These are phyloP conservation scores for Populus euphratica DNA, from an alignment of 345 rosid genomes.

Conservation along the genomic window DNA sequence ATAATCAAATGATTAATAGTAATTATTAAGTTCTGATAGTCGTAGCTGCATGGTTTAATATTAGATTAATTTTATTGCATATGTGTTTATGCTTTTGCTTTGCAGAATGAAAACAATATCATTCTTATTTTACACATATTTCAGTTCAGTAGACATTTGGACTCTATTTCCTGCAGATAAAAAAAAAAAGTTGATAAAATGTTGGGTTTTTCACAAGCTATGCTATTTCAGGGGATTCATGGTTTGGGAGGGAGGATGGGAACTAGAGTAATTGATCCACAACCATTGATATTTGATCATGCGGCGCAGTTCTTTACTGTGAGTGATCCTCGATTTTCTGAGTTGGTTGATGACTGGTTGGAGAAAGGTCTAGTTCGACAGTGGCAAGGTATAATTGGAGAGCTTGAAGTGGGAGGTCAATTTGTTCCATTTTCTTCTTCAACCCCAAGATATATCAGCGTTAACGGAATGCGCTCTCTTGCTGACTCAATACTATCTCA, in stretches of 20 bases:
- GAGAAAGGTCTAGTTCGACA: conserved; percentile 64
- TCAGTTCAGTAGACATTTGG: no score
- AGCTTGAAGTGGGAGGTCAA: conserved; percentile 72
- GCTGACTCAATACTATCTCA: conserved; percentile 70
- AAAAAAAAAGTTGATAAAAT: background rate
- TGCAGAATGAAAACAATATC: background rate
- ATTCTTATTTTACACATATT: no score
- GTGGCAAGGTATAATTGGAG: conserved; percentile 72
- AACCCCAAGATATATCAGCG: conserved; percentile 65
- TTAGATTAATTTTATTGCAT: background rate
- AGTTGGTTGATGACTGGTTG: conserved; percentile 65
- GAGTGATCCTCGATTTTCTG: conserved; percentile 58
- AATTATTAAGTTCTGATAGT: background rate
- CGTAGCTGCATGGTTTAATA: no score
- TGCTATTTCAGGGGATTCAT: conserved; percentile 59
- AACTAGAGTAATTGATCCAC: conserved; percentile 65
- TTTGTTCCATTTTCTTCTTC: conserved; percentile 56
- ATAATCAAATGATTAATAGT: background rate
- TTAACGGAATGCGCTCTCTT: conserved; percentile 77
- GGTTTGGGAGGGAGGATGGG: conserved; percentile 98
- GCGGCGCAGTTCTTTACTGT: conserved; percentile 88
- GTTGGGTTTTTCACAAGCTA: conserved; percentile 9
- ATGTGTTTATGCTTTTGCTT: background rate
- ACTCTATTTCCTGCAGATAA: no score
- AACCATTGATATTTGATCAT: conserved; percentile 69